phyloP scores from a whole-genome alignment of 176 grass and related monocot species.

The Oryza glaberrima region DNA sequence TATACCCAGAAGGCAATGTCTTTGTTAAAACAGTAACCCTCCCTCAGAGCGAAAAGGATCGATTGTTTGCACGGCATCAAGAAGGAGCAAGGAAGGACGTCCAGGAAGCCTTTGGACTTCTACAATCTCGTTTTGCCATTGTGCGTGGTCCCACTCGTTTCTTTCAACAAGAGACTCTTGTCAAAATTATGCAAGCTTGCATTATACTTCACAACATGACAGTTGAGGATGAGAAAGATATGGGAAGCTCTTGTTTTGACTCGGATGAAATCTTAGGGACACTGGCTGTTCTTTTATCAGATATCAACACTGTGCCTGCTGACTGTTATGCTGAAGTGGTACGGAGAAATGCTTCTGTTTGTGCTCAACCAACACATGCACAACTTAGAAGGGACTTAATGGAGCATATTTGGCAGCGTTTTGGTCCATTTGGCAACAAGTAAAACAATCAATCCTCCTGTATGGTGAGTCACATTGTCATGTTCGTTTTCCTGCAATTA shows the following conservation, averaged over 20 bases:
- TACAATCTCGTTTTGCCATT: slow-evolving; percentile 40
- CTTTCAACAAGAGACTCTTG: slow-evolving; percentile 21
- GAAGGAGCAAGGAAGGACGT: slow-evolving; percentile 33
- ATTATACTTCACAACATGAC: slow-evolving; percentile 50
- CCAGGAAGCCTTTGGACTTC: slow-evolving; percentile 21
- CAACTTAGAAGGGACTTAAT: slow-evolving; percentile 36
- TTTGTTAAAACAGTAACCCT: slow-evolving; percentile 32
- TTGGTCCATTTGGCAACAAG: slow-evolving; percentile 43
- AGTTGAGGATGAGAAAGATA: slow-evolving; percentile 50
- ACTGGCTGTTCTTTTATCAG: slow-evolving; percentile 18
- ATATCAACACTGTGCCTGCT: slow-evolving; percentile 18
- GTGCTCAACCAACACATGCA: slow-evolving; percentile 29
- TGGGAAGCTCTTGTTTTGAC: slow-evolving; percentile 45
- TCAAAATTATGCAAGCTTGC: slow-evolving; percentile 45
- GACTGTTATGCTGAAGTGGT: slow-evolving; percentile 29
- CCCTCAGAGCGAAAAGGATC: slow-evolving; percentile 45
- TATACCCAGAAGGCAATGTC: slow-evolving; percentile 42
- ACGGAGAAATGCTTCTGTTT: slow-evolving; percentile 20
- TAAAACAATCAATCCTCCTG: slow-evolving; percentile 3
- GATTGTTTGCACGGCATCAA: slow-evolving; percentile 26
- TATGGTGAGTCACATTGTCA: not conserved
- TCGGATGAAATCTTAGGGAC: not conserved
- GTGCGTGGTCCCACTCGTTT: slow-evolving; percentile 34
- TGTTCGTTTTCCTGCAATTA: not conserved
- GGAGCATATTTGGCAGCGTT: slow-evolving; percentile 44